These are phyloP conservation scores for Scutellaria minor DNA, from an alignment of 257 asterid species.

Conservation along the genomic window DNA sequence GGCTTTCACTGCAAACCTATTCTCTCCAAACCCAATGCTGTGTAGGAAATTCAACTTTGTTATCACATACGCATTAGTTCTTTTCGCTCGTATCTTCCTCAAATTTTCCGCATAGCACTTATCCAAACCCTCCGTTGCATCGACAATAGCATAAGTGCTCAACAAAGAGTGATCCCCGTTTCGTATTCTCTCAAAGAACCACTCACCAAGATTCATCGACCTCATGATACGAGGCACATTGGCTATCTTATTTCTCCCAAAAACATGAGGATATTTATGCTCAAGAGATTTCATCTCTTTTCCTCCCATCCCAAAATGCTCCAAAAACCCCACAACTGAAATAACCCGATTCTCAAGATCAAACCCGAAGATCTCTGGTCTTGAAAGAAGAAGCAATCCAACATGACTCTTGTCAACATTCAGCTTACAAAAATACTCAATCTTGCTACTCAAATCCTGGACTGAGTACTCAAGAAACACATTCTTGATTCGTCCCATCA, in stretches of 20 bases:
- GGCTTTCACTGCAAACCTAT: conserved; percentile 52
- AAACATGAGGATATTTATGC: conserved; percentile 58
- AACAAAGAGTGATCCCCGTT: conserved; percentile 51
- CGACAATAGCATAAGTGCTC: conserved; percentile 38
- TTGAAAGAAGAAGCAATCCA: conserved; percentile 59
- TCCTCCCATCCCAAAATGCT: conserved; percentile 49
- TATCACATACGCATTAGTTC: conserved; percentile 37
- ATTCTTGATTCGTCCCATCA: conserved; percentile 52
- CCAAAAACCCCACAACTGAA: conserved; percentile 53
- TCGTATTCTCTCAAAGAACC: conserved; percentile 67
- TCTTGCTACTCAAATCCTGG: conserved; percentile 52
- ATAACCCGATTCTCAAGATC: conserved; percentile 48
- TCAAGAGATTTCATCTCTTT: conserved; percentile 44
- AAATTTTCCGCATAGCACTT: conserved; percentile 43
- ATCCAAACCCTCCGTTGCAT: conserved; percentile 42
- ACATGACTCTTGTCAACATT: conserved; percentile 50
- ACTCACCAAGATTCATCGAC: conserved; percentile 59
- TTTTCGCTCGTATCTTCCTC: conserved; percentile 41
- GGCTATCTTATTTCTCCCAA: conserved; percentile 66
- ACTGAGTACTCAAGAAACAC: conserved; percentile 53
- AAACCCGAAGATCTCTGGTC: conserved; percentile 49
- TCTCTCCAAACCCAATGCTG: conserved; percentile 67
- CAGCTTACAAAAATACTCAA: conserved; percentile 54
- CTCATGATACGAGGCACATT: conserved; percentile 59
- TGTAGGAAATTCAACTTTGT: conserved; percentile 60